These are phyloP conservation scores for Rhizopus stolonifer DNA, from an alignment of 371 early-diverging fungal genomes.

Conservation along the genomic window DNA sequence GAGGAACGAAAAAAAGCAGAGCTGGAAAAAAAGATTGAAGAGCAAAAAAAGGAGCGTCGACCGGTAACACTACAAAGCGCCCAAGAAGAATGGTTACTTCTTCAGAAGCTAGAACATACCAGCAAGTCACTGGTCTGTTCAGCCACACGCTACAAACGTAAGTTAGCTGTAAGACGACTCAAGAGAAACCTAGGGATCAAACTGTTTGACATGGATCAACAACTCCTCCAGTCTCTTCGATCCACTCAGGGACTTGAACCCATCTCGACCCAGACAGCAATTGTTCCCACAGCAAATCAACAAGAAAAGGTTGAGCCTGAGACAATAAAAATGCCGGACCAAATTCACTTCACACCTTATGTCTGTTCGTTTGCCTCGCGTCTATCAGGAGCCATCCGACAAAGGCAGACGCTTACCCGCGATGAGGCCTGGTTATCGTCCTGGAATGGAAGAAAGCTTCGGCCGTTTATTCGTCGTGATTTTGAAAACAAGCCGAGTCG, in stretches of 20 bases:
- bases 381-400: constrained; percentile 63
- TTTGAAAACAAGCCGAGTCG: constrained; percentile 47
- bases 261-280: constrained; percentile 34
- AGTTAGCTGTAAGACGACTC: constrained; percentile 62
- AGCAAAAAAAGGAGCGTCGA: no score
- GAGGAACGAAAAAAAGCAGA: no score
- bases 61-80: constrained; percentile 2
- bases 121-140: constrained; percentile 44
- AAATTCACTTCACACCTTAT: constrained; percentile 57
- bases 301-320: constrained; percentile 4
- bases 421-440: constrained; percentile 57
- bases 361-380: constrained; percentile 72
- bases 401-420: constrained; percentile 54
- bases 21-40: no score
- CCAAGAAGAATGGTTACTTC: constrained; percentile 62
- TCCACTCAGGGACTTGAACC: constrained; percentile 23
- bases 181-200: constrained; percentile 64
- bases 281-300: constrained; percentile 29
- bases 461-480: constrained; percentile 75
- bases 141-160: constrained; percentile 64
- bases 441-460: constrained; percentile 64
- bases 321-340: constrained; percentile 13
- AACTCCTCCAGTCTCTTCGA: constrained; percentile 39
- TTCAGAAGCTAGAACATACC: constrained; percentile 57
- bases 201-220: constrained; percentile 61